Percentiles rank a stretch among this genome's conserved stretches.
Conservation (phyloP, 2,329 filamentous ascomycete species). For the Phyllosticta paracitricarpa region DNA sequence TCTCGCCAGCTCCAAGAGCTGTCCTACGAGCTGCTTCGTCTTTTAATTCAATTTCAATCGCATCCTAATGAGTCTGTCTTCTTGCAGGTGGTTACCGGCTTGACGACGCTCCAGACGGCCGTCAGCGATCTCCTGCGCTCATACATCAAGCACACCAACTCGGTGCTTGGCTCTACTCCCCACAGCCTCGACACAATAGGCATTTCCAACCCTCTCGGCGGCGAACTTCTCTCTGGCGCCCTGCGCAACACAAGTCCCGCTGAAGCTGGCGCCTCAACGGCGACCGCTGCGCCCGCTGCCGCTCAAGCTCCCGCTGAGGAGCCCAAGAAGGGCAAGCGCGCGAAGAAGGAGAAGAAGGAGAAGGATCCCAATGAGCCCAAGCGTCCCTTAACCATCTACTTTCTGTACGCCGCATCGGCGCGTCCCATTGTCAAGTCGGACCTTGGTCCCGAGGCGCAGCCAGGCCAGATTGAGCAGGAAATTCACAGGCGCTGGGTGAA, state of each 20-base stretch:
- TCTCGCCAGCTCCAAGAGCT: conserved; percentile 11
- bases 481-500: conserved; percentile 76
- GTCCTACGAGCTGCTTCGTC: conserved; percentile 14
- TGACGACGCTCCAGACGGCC: conserved; percentile 64
- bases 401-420: conserved; percentile 85
- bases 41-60: not conserved
- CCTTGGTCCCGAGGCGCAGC: conserved; percentile 28
- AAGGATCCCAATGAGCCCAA: conserved; percentile 88
- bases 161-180: conserved; percentile 46
- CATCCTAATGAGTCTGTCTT: conserved; percentile 7
- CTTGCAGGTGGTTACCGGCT: conserved; percentile 60
- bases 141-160: conserved; percentile 81
- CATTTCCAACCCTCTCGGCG: conserved; percentile 26
- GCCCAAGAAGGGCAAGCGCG: conserved; percentile 40
- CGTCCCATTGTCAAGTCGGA: conserved; percentile 73
- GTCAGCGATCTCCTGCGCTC: conserved; percentile 72
- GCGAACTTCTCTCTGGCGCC: conserved; percentile 30
- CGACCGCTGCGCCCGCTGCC: conserved; percentile 13
- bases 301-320: conserved; percentile 13
- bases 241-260: conserved; percentile 21
- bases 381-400: conserved; percentile 87
- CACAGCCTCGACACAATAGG: conserved; percentile 15
- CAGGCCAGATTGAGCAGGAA: conserved; percentile 67
- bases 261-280: conserved; percentile 18
- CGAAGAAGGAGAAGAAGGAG: conserved; percentile 73